Evolutionary conservation across 2,329 filamentous ascomycete genomes (phyloP), one percentile per base, ranked within the genome.

Genomic region (Hypocrella siamensis): DNA sequence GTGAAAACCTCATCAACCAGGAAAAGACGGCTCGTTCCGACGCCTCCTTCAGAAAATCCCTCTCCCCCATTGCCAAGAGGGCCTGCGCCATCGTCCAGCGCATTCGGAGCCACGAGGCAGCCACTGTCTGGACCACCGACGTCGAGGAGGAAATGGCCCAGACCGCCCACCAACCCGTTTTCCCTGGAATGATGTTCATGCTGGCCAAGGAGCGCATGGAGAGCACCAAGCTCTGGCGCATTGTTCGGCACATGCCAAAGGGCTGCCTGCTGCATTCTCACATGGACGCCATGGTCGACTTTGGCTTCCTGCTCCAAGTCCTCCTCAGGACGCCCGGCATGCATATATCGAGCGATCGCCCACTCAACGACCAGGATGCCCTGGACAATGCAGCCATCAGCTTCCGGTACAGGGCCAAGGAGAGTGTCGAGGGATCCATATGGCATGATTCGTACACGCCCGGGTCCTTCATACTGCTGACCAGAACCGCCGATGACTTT

Each of bases 141-240:
- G 70, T 79, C 31, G 79, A 88, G 44, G 75, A 86, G 46, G 65
- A 65, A 28, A 59, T 84, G 3, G 75, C 77, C 4, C 67, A 70
- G 40, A 58, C 71, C 34, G 60, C 56, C n/a, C 52, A 73, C 43
- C 67, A 72, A 38, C 71, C 74, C 42, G 60, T 88, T 31, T 83
- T 80, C 48, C 84, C 84, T 1, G 86, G 86, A 9, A 93, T 93
- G 79, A 90, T 93, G 80, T 94, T 93, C 56, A 76, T 71, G 22
- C 65, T 88, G 22, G 84, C 84, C 43, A 88, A 85, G 53, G 70
- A 75, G n/a, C 72, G 74, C 24, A 92, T 93, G 73, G 83, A 93
- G 54, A 65, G 65, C 42, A 93, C 83, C 11, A 75, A 75, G 46
- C 63, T 94, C 17, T 96, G 84, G 84, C 67, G 74, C 40, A 90